Evolutionary conservation across 2,329 filamentous ascomycete genomes (phyloP).

Genomic region (Monilinia fructicola): DNA sequence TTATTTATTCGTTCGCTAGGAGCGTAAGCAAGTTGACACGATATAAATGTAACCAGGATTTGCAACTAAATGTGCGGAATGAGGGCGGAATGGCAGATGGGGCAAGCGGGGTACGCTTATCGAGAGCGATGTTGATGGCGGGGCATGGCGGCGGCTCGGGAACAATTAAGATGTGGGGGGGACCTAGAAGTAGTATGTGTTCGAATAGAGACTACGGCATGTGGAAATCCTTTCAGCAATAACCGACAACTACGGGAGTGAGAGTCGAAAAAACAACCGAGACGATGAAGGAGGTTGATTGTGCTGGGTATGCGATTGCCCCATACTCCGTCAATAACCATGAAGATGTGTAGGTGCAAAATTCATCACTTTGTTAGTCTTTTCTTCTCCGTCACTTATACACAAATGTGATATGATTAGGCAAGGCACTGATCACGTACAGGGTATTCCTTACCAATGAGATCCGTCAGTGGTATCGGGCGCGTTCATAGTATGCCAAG

Average conservation of each 20-base stretch:
- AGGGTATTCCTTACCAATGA: background rate
- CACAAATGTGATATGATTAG: background rate
- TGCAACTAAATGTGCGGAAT: background rate
- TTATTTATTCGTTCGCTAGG: background rate
- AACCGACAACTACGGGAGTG: too few relatives aligned
- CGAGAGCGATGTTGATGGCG: too few relatives aligned
- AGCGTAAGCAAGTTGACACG: background rate
- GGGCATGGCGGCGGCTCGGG: background rate
- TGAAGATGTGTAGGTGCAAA: too few relatives aligned
- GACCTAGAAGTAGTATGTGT: too few relatives aligned
- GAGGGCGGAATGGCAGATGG: background rate
- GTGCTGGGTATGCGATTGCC: too few relatives aligned
- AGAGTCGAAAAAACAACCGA: too few relatives aligned
- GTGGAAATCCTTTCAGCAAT: too few relatives aligned
- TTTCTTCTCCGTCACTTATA: background rate
- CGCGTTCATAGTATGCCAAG: slow-evolving; percentile 1
- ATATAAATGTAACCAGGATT: too few relatives aligned
- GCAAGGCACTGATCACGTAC: background rate
- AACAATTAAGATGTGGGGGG: background rate
- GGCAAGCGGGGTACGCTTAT: slow-evolving; percentile 14
- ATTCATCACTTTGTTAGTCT: too few relatives aligned
- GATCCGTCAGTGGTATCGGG: slow-evolving; percentile 29
- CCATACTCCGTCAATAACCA: too few relatives aligned
- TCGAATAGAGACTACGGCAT: too few relatives aligned
- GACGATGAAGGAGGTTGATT: too few relatives aligned